phyloP scores from a whole-genome alignment of 768 basidiomycete genomes.

The Hydnomerulius pinastri region DNA sequence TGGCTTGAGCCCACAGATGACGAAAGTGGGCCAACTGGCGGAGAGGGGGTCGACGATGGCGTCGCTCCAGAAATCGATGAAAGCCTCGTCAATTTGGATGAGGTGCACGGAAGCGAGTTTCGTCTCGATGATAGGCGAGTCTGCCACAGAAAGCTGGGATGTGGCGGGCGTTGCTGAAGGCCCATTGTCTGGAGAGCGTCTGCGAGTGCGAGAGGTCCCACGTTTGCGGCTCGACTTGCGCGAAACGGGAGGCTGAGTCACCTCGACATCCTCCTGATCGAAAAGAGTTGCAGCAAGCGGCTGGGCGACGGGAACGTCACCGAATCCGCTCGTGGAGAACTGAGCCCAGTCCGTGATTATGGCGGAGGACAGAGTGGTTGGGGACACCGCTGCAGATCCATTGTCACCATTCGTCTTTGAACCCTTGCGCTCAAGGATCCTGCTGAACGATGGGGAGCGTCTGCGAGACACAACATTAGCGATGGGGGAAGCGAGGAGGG shows the following conservation, averaged over 20 bases:
- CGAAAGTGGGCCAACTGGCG: constrained; percentile 65
- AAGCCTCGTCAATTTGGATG: constrained; percentile 75
- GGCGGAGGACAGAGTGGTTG: constrained; percentile 32
- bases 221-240: constrained; percentile 38
- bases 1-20: constrained; percentile 67
- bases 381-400: constrained; percentile 25
- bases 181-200: constrained; percentile 23
- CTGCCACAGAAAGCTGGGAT: constrained; percentile 12
- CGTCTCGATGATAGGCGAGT: constrained; percentile 31
- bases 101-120: constrained; percentile 40
- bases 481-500: constrained; percentile 37
- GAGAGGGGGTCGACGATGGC: constrained; percentile 70
- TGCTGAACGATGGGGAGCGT: constrained; percentile 34
- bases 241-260: constrained; percentile 41
- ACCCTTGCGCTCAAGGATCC: constrained; percentile 23
- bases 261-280: constrained; percentile 64
- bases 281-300: constrained; percentile 58
- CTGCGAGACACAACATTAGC: constrained; percentile 29
- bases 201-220: constrained; percentile 28
- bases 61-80: constrained; percentile 83
- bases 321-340: constrained; percentile 69
- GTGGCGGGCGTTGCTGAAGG: constrained; percentile 19
- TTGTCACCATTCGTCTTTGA: constrained; percentile 13
- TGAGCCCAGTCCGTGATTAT: constrained; percentile 59
- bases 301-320: constrained; percentile 34